Base-by-base conservation (phyloP, 805 yeast genomes). In the Spathaspora gorwiae region DNA sequence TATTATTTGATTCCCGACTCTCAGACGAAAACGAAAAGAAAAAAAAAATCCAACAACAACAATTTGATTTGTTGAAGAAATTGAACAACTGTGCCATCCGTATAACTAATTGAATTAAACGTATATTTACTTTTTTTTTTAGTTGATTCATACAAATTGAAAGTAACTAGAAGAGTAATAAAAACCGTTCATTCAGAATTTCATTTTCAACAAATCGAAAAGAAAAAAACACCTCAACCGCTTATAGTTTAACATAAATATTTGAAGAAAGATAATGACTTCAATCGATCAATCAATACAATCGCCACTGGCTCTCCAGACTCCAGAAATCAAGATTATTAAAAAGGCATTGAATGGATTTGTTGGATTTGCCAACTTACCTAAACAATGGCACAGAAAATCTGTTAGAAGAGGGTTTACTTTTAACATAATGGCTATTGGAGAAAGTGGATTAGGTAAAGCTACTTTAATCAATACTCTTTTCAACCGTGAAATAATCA, bases 321-420 rank as follows among this genome's bases (percentile, higher is more conserved):
- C n/a, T 24, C 31, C 39, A 46, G 79, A 75, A 34, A 68, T 79
- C 49, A 84, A 84, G 56, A 73, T 89, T 50, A 79, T 88, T 57
- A 83, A 84, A 55, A 83, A 95, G 56, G 89, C 89, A 62, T 80
- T 92, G 56, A 87, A 84, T 55, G 92, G 95, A 3, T 90, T 86
- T 62, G 99, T 94, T 46, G 99, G 99, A 6, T 94, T 94, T 70
- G 96, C 97, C 54, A 94, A 90, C 69, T 76, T 94, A 60, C 99
- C 99, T 47, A 94, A 90, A 62, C 99, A 94, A 73, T 94, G 97
- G 97, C 98, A 94, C 71, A 83, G 96, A 69, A 89, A 87, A 67
- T 84, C 96, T 2, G 80, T 89, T 50, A 84, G 86, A 66, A 79
- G 87, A 60, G 99, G 99, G 11, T 94, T 94, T 75, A 79, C 75